Conservation (phyloP, 2,329 filamentous ascomycete species). For the Graphilbum fragrans region DNA sequence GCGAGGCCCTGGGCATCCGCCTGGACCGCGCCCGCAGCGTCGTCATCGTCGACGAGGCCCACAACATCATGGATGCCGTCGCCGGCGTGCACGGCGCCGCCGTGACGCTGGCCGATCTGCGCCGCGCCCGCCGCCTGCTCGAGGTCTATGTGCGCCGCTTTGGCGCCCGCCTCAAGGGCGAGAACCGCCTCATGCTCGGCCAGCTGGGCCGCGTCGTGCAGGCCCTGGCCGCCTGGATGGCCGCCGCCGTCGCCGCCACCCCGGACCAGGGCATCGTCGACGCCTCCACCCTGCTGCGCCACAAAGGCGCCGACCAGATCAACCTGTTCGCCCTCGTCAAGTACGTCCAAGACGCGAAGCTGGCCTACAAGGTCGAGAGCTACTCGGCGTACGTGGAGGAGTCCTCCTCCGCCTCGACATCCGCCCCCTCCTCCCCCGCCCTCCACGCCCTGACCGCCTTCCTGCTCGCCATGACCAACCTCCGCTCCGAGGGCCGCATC, state of each 20-base stretch:
- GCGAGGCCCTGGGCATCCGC: slow-evolving; percentile 78
- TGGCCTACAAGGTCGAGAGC: slow-evolving; percentile 89
- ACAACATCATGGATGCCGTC: slow-evolving; percentile 95
- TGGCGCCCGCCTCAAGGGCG: slow-evolving; percentile 76
- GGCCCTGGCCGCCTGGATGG: slow-evolving; percentile 60
- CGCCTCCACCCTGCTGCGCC: slow-evolving; percentile 59
- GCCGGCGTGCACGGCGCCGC: slow-evolving; percentile 74
- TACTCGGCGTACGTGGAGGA: slow-evolving; percentile 58
- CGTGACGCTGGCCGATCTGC: slow-evolving; percentile 61
- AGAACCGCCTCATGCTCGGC: slow-evolving; percentile 82
- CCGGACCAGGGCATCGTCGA: slow-evolving; percentile 53
- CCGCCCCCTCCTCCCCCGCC: slow-evolving; percentile 35
- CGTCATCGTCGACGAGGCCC: slow-evolving; percentile 93
- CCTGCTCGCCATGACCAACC: slow-evolving; percentile 73
- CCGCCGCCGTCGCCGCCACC: slow-evolving; percentile 35
- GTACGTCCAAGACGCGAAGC: slow-evolving; percentile 83
- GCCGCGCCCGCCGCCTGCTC: slow-evolving; percentile 61
- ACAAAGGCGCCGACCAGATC: slow-evolving; percentile 88
- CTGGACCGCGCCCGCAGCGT: slow-evolving; percentile 77
- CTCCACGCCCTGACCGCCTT: slow-evolving; percentile 48
- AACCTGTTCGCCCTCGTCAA: slow-evolving; percentile 80
- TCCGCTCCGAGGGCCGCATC: slow-evolving; percentile 57
- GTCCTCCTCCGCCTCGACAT: neutral
- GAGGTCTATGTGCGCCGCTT: slow-evolving; percentile 78
- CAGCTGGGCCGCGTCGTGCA: slow-evolving; percentile 77